Evolutionary conservation across 23 red algal genomes (phyloP).

Genomic region (Gracilariopsis chorda): DNA sequence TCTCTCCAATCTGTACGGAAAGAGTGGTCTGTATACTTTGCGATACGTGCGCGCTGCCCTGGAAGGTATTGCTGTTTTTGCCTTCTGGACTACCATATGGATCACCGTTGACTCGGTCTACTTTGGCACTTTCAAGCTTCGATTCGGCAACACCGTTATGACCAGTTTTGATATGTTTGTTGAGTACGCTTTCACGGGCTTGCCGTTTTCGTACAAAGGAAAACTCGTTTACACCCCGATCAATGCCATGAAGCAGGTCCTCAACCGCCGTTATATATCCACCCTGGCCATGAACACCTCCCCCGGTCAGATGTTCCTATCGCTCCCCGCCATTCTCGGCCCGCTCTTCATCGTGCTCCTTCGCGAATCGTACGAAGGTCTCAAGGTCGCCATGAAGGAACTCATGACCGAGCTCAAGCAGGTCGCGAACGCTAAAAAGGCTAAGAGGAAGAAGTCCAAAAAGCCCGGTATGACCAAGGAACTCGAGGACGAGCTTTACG

Average conservation of each 20-base stretch:
- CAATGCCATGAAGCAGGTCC: conserved; percentile 40
- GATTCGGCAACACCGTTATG: conserved; percentile 34
- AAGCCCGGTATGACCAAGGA: conserved; percentile 66
- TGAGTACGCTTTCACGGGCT: conserved; percentile 9
- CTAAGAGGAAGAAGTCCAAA: conserved; percentile 45
- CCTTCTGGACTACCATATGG: conserved; percentile 49
- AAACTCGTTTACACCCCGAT: conserved; percentile 63
- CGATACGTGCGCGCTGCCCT: conserved; percentile 51
- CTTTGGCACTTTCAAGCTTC: conserved; percentile 64
- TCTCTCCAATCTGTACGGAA: conserved; percentile 37
- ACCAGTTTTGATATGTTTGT: conserved; percentile 68
- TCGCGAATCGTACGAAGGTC: conserved; percentile 50
- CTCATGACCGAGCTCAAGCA: conserved; percentile 71
- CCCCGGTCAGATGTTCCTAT: conserved; percentile 76
- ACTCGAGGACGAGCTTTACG: conserved; percentile 64
- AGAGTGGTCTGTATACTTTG: conserved; percentile 32
- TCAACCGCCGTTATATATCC: conserved; percentile 22
- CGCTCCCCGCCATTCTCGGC: conserved; percentile 65
- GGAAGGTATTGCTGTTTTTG: conserved; percentile 68
- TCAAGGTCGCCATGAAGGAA: conserved; percentile 65
- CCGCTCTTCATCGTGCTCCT: conserved; percentile 64
- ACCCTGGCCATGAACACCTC: conserved; percentile 33
- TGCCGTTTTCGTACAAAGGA: conserved; percentile 69
- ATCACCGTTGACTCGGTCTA: conserved; percentile 66
- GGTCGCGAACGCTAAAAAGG: conserved; percentile 61